phyloP scores from a whole-genome alignment of 1,284 basidiomycete species.

The Ceratobasidium sp. region DNA sequence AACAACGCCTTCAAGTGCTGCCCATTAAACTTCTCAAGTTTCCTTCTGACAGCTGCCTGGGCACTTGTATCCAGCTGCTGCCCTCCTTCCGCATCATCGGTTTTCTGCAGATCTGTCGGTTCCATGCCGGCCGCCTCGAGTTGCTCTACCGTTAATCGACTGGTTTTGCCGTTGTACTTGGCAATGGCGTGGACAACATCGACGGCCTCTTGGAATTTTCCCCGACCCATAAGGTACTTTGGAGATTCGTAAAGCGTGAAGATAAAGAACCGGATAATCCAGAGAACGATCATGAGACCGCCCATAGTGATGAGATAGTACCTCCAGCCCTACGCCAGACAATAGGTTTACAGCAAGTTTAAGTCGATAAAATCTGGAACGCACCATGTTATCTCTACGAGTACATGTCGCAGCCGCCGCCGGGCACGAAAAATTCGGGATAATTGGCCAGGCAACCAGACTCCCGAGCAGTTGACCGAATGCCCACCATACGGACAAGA shows the following conservation, averaged over 20 bases:
- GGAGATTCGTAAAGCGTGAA: constrained; percentile 84
- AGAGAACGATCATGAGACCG: constrained; percentile 73
- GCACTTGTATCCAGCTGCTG: constrained; percentile 62
- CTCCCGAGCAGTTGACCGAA: constrained; percentile 72
- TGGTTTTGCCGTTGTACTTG: constrained; percentile 71
- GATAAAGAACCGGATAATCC: constrained; percentile 76
- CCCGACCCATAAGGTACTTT: constrained; percentile 80
- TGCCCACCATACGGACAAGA: constrained; percentile 78
- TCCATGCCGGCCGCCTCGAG: constrained; percentile 58
- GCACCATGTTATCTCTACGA: constrained; percentile 61
- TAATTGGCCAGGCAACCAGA: constrained; percentile 76
- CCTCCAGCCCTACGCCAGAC: constrained; percentile 72
- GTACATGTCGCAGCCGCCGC: constrained; percentile 60
- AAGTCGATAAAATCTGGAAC: constrained; percentile 19
- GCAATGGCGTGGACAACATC: constrained; percentile 78
- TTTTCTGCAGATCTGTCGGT: constrained; percentile 32
- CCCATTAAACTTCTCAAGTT: constrained; percentile 64
- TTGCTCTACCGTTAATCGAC: constrained; percentile 66
- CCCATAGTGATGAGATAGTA: constrained; percentile 76
- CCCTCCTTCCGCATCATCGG: constrained; percentile 52
- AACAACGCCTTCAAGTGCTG: constrained; percentile 72
- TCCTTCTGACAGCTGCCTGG: constrained; percentile 63
- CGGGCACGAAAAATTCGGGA: constrained; percentile 72
- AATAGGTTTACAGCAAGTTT: neutral
- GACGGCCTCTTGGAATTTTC: constrained; percentile 78